Evolutionary conservation across 805 yeast species (phyloP).

Genomic region (Candida pini): DNA sequence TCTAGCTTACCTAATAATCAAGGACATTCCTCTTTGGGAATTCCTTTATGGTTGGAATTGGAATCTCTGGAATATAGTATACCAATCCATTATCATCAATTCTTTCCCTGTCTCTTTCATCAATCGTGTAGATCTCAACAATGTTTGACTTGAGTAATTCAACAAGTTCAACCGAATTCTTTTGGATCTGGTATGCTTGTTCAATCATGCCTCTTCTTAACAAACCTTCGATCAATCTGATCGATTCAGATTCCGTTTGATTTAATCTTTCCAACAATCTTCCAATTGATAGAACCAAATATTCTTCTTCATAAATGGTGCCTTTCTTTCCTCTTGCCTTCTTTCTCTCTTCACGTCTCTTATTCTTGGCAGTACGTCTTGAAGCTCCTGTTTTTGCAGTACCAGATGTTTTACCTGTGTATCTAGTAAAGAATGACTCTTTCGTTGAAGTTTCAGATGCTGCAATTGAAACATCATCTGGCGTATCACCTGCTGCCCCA

Average conservation of each 20-base stretch:
- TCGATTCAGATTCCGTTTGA: constrained; percentile 69
- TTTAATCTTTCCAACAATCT: constrained; percentile 79
- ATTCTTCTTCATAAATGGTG: constrained; percentile 95
- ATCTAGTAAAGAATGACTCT: constrained; percentile 89
- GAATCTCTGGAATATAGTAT: constrained; percentile 70
- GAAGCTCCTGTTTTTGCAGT: constrained; percentile 97
- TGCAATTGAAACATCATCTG: constrained; percentile 92
- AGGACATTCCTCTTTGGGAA: constrained; percentile 55
- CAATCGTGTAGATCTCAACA: constrained; percentile 71
- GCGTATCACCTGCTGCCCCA: constrained; percentile 59
- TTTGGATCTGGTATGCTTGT: constrained; percentile 80
- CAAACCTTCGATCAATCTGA: constrained; percentile 67
- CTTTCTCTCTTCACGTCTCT: constrained; percentile 92
- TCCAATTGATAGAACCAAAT: constrained; percentile 80
- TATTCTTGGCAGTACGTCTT: constrained; percentile 85
- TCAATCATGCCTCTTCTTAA: constrained; percentile 65
- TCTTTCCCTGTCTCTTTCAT: constrained; percentile 84
- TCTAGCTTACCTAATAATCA: constrained; percentile 48
- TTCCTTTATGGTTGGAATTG: constrained; percentile 58
- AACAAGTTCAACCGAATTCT: constrained; percentile 53
- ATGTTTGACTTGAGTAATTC: constrained; percentile 53
- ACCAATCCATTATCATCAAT: constrained; percentile 83
- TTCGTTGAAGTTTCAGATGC: constrained; percentile 91
- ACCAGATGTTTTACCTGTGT: constrained; percentile 93
- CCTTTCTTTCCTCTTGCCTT: constrained; percentile 97